Evolutionary conservation across 441 rosid species (phyloP).

Genomic region (Omphalea diandra): DNA sequence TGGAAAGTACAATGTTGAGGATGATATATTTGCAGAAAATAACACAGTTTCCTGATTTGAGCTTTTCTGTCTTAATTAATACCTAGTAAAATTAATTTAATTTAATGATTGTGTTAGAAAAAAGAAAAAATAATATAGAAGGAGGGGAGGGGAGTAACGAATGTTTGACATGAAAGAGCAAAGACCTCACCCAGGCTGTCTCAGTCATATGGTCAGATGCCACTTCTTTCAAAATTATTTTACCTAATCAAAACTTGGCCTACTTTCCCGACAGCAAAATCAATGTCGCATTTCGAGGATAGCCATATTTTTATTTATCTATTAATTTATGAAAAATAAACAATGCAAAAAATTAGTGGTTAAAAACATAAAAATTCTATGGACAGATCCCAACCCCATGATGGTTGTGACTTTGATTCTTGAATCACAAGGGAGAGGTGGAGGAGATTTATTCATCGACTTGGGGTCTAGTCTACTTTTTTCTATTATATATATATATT

Average conservation of each 20-base stretch:
- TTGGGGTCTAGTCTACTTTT: no score
- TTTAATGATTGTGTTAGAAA: background rate
- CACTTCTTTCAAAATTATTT: constrained; percentile 35
- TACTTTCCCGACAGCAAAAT: constrained; percentile 34
- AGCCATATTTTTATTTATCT: background rate
- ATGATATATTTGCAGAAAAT: constrained; percentile 29
- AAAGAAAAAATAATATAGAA: no score
- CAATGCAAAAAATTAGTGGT: background rate
- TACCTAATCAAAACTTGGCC: constrained; percentile 25
- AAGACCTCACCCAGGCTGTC: constrained; percentile 32
- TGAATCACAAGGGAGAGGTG: background rate
- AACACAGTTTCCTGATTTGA: constrained; percentile 9
- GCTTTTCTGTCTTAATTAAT: background rate
- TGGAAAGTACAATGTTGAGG: constrained; percentile 11
- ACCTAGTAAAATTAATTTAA: constrained; percentile 19
- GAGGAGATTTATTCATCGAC: background rate
- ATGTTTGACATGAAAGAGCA: constrained; percentile 27
- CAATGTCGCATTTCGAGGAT: constrained; percentile 39
- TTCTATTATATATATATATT: no score
- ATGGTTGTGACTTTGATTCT: background rate
- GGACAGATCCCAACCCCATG: background rate
- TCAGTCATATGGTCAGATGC: constrained; percentile 30
- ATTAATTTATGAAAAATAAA: background rate
- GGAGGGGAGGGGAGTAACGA: no score
- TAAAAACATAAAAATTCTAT: background rate